Base-by-base conservation (phyloP, 2,329 filamentous ascomycete species). In the Penicillium concentricum region DNA sequence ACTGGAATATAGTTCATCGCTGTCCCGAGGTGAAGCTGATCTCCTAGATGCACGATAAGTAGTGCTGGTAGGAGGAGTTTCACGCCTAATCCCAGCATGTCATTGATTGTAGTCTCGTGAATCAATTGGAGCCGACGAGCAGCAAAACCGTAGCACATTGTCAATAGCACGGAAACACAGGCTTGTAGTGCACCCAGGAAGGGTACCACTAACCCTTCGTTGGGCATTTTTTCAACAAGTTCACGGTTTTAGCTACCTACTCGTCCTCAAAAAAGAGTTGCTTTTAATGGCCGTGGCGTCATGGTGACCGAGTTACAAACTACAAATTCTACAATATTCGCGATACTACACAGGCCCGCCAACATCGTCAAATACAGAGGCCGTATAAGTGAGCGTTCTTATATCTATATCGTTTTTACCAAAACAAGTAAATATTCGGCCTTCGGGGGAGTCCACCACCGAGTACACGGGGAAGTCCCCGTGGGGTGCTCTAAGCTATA, bases 281-380 rank as follows among this genome's bases (percentile, higher is more conserved):
- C 3, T 41, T 22, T 10, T 22, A 7, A 22, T 34, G 3, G 15
- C 44, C 18, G 5, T 46, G 30, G 2, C 44, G 34, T 69, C 64
- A 44, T 69, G 63, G 9, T 56, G 63, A n/a, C 56, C 32, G 12
- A 54, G n/a, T n/a, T 16, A 18, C 39, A 28, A 15, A 13, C 5
- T 18, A 13, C 18, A 16, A 34, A 5, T 34, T 16, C 13, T 16
- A 34, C 6, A 4, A 15, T 34, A 5, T 34, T 34, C 32, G 32
- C 15, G 32, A 34, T 34, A 32, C 4, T 32, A 32, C 10, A 15
- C n/a, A n/a, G n/a, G 28, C 8, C 5, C 12, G 4, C 5, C 30
- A 15, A 34, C 10, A 34, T 16, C 32, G 5, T 39, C 5, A 20
- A 13, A 12, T 15, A 22, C 8, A 22, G 12, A 41, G 20, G 5